These are phyloP conservation scores for Aspergillus egyptiacus DNA, from an alignment of 495 filamentous ascomycete species.

Conservation along the genomic window DNA sequence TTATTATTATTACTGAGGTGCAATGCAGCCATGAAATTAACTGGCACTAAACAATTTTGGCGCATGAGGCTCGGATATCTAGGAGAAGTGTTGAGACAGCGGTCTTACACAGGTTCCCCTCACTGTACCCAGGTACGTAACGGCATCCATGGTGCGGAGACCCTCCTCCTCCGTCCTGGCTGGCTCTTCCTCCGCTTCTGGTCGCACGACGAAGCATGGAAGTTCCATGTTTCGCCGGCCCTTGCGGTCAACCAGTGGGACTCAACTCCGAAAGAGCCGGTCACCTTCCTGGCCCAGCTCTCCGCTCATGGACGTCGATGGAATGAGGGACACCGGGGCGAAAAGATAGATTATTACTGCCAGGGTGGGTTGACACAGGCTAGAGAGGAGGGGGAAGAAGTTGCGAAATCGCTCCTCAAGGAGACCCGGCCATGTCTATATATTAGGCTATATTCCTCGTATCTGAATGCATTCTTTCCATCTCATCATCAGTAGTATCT, in stretches of 20 bases:
- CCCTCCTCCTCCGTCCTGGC: background rate
- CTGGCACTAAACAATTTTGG: conserved; percentile 2
- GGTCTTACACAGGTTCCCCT: background rate
- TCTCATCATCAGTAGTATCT: conserved; percentile 6
- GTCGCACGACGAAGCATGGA: background rate
- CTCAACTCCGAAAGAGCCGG: background rate
- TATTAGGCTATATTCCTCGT: conserved; percentile 17
- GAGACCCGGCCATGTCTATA: conserved; percentile 11
- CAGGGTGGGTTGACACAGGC: too few relatives aligned
- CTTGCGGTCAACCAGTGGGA: background rate
- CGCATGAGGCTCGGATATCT: background rate
- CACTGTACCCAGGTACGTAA: background rate
- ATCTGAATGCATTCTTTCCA: background rate
- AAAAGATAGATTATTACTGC: background rate
- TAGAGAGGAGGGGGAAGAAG: conserved; percentile 2
- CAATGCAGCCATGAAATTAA: background rate
- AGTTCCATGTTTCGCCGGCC: background rate
- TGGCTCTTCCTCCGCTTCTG: background rate
- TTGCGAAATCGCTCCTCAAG: conserved; percentile 6
- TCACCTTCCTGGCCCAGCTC: background rate
- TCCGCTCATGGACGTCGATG: conserved; percentile 6
- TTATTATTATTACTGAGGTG: background rate
- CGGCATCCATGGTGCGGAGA: conserved; percentile 23
- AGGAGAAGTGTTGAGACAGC: too few relatives aligned
- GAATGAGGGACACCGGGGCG: background rate